Conservation (phyloP, 495 filamentous ascomycete genomes). For the Terfezia boudieri region DNA sequence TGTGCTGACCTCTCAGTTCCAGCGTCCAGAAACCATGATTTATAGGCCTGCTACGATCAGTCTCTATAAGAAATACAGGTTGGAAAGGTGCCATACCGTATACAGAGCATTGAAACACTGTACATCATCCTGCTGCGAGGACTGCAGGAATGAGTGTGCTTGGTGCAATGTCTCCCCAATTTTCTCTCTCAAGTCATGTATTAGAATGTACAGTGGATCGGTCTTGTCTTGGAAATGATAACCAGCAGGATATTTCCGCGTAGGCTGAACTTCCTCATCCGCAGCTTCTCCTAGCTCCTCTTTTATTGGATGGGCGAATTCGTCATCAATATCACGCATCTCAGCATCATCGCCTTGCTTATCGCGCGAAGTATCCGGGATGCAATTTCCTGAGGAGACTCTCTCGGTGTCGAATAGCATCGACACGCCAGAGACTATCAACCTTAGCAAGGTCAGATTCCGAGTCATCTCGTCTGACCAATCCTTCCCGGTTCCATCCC, state of each 20-base stretch:
- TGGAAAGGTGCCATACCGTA: slow-evolving; percentile 21
- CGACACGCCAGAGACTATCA: slow-evolving; percentile 71
- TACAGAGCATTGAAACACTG: slow-evolving; percentile 84
- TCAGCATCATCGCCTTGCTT: slow-evolving; percentile 38
- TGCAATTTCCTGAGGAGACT: slow-evolving; percentile 7
- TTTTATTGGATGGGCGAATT: not conserved
- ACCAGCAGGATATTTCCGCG: slow-evolving; percentile 66
- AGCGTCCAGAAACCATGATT: slow-evolving; percentile 93
- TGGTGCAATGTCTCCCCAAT: slow-evolving; percentile 60
- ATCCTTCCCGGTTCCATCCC: slow-evolving; percentile 86
- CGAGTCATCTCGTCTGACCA: slow-evolving; percentile 94
- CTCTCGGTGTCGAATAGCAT: slow-evolving; percentile 64
- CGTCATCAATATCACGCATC: slow-evolving; percentile 27
- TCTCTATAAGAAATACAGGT: not conserved
- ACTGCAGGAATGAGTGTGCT: slow-evolving; percentile 61
- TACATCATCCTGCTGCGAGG: slow-evolving; percentile 85
- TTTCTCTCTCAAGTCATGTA: slow-evolving; percentile 60
- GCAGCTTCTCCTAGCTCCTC: slow-evolving; percentile 38
- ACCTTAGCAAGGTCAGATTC: slow-evolving; percentile 62
- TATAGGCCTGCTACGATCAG: slow-evolving; percentile 34
- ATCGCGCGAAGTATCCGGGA: slow-evolving; percentile 28
- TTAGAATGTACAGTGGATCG: slow-evolving; percentile 39
- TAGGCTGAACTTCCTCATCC: slow-evolving; percentile 59
- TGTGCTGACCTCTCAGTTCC: slow-evolving; percentile 91
- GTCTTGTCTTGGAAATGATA: slow-evolving; percentile 43